phyloP scores from a whole-genome alignment of 2,329 filamentous ascomycete species.

The Onygena corvina region DNA sequence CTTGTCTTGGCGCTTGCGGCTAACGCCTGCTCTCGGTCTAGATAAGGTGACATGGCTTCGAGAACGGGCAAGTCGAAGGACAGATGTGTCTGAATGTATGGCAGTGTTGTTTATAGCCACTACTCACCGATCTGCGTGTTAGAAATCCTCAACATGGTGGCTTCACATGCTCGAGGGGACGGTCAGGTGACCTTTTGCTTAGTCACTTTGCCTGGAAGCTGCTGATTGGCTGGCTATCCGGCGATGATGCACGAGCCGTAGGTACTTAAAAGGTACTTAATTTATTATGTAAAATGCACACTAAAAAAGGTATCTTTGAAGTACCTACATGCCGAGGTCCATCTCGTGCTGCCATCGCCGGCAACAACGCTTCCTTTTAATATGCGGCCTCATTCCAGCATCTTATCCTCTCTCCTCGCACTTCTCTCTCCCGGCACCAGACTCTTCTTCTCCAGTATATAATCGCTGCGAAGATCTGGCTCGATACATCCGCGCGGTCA shows the following conservation, averaged over 20 bases:
- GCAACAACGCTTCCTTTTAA: not conserved
- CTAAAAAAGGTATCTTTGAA: not conserved
- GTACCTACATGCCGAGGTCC: not conserved
- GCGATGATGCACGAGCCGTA: not conserved
- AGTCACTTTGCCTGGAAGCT: not conserved
- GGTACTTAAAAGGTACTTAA: not conserved
- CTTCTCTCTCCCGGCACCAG: conserved; percentile 13
- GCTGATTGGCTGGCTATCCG: not conserved
- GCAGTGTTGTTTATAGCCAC: too few relatives aligned
- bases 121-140: too few relatives aligned
- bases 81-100: too few relatives aligned
- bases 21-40: too few relatives aligned
- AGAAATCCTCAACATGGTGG: too few relatives aligned
- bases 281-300: not conserved
- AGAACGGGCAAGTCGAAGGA: too few relatives aligned
- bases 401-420: not conserved
- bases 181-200: not conserved
- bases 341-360: not conserved
- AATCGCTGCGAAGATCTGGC: not conserved
- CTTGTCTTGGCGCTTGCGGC: too few relatives aligned
- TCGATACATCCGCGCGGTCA: not conserved
- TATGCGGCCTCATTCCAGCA: not conserved
- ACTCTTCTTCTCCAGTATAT: not conserved
- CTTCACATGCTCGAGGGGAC: not conserved
- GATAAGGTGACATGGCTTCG: too few relatives aligned